Base-by-base conservation (phyloP, 352 stramenopile genomes). In the Pelagophyceae sp. region DNA sequence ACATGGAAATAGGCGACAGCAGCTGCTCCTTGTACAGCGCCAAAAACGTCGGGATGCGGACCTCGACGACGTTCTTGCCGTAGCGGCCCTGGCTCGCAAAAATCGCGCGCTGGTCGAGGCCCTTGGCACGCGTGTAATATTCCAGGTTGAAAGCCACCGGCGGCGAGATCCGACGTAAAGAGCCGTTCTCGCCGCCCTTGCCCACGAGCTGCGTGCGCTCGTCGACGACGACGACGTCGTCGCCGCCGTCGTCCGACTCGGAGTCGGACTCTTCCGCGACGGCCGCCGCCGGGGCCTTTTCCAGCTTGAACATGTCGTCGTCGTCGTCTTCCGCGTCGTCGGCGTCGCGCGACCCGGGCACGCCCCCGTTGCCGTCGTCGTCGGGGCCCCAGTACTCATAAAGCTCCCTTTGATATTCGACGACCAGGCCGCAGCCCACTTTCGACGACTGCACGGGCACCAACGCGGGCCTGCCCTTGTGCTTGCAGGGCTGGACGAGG, bases 1-100 rank as follows among this genome's bases (percentile, higher is more conserved):
- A 98, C 3, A 98, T 93, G 3, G 93, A 97, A 72, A 99, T 90
- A 29, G 95, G 95, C 83, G 94, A 94, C 29, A 99, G 83, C 32
- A 99, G 82, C 83, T 99, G 95, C 82, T 96, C 88, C 86, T 98
- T 97, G 86, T 98, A 98, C 87, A 99, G 92, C 79, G 97, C 93
- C 64, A 93, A 78, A 76, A 99, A 99, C 60, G 94, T 95, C 0
- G 95, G 94, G 82, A 97, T 91, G 60, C 90, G 89, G 70, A 99
- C 96, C 80, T 95, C 94, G 84, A 98, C 98, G 75, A 95, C 89
- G 83, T 98, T 99, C 69, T 92, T 90, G 72, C 94, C 95, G 80
- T 89, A 94, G 76, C 87, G 80, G 72, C 92, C 86, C 33, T 83
- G 65, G 0, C 81, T 83, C 27, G 80, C 79, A 23, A 80, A 72